Percentiles rank a stretch among this genome's conserved stretches.
Evolutionary conservation across 108 stramenopile genomes (phyloP).

Genomic region (Cyclostephanos tholiformis): DNA sequence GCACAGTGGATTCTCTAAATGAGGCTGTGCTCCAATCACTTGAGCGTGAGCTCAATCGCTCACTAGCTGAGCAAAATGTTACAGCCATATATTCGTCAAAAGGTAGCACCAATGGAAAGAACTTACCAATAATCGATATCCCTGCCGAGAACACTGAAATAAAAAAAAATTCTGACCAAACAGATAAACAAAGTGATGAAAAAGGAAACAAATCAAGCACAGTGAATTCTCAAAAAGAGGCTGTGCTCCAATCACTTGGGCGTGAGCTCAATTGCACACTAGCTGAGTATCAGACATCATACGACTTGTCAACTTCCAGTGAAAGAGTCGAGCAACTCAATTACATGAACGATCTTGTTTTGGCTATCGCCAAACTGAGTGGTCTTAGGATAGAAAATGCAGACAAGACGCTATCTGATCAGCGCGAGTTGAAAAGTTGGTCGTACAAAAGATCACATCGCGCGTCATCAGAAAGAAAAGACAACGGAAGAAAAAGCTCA

Average conservation of each 20-base stretch:
- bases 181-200: background rate
- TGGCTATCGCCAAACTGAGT: constrained; percentile 32
- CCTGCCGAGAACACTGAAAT: background rate
- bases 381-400: constrained; percentile 14
- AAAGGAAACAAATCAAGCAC: background rate
- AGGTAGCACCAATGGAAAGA: background rate
- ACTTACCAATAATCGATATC: background rate
- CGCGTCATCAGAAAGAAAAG: background rate
- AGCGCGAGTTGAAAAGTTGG: constrained; percentile 27
- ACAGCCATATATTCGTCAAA: background rate
- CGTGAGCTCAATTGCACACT: constrained; percentile 40
- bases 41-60: too few relatives aligned
- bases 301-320: constrained; percentile 28
- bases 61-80: too few relatives aligned
- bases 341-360: constrained; percentile 42
- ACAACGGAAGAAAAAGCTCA: constrained; percentile 11
- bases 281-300: constrained; percentile 38
- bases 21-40: too few relatives aligned
- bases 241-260: constrained; percentile 29
- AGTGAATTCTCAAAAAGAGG: constrained; percentile 5
- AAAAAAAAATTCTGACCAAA: background rate
- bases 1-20: too few relatives aligned
- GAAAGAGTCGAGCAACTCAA: constrained; percentile 40
- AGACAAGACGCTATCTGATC: background rate
- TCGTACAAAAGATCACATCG: constrained; percentile 18